Base-by-base conservation (phyloP, 306 rosid genomes). In the Quercus aquifolioides region DNA sequence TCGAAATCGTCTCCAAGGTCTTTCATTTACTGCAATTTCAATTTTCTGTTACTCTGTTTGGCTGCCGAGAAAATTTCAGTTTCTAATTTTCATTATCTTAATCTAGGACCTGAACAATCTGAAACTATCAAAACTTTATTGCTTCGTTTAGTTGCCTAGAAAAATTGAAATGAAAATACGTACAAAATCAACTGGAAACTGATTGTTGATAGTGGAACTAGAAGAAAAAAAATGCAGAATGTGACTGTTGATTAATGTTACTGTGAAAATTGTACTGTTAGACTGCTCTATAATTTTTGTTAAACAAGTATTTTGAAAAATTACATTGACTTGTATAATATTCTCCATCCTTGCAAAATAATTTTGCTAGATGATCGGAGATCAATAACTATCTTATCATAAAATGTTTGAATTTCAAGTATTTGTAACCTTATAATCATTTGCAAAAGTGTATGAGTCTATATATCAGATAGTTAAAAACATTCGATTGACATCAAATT, bases 1-100 rank as follows among this genome's bases (percentile, higher is more conserved):
- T 94, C 56, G 88, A 73, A 59, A 89, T 92, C 23, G 56, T 89
- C 80, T 83, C 97, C 46, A 94, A 88, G 92, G 96, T 78, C 67
- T 56, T 64, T 56, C 4, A 1, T 3, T 25, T 62, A 7, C 10
- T 49, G 6, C 8, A 8, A 2, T 51, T 33, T 14, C 11, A 19
- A 41, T 46, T 12, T 8, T 38, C 3, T 13, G 2, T 2, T 19
- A 3, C 18, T 33, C 1, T 38, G 5, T 73, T 23, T 31, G 56
- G 1, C 59, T 54, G 14, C 17, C 15, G 20, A 43, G 28, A 55
- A 60, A 73, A 30, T 20, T 25, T 59, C 17, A 19, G 71, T 55
- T 71, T 3, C 30, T 41, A 11, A 30, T 1, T 67, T 18, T 67
- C 6, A 67, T 9, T 46, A 11, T 12, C 15, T 35, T 35, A 35